Evolutionary conservation across 805 yeast species (phyloP).

Genomic region (Yarrowia sp.): DNA sequence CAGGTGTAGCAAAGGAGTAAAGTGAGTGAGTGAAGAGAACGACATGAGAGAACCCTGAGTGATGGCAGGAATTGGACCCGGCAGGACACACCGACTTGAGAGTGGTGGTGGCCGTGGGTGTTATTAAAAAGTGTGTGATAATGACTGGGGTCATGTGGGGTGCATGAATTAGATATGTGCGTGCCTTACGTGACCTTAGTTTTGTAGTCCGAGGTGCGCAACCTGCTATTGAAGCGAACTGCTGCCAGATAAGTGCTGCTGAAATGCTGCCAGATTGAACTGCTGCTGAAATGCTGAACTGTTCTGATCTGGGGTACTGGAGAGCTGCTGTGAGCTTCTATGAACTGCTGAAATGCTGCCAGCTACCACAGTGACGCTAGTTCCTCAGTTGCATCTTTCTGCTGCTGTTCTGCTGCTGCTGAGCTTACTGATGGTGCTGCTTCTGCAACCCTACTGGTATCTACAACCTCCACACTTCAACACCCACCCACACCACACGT

Average conservation of each 20-base stretch:
- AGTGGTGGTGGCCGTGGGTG: not conserved
- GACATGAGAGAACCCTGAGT: not conserved
- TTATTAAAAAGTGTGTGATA: not conserved
- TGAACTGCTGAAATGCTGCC: not conserved
- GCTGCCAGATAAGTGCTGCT: not conserved
- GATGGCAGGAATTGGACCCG: not conserved
- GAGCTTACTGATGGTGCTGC: not conserved
- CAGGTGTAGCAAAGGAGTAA: slow-evolving; percentile 37
- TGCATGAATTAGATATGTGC: slow-evolving; percentile 5
- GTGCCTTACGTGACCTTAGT: slow-evolving; percentile 1
- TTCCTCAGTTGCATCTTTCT: not conserved
- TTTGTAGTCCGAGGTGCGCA: not conserved
- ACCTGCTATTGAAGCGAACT: no score
- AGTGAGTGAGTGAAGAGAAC: slow-evolving; percentile 32
- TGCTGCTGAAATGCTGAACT: not conserved
- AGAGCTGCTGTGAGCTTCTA: not conserved
- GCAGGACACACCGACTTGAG: not conserved
- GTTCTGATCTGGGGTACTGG: not conserved
- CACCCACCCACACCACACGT: not conserved
- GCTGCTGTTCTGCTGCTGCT: not conserved
- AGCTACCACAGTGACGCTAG: no score
- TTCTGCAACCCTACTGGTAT: not conserved
- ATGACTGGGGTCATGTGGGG: slow-evolving; percentile 22
- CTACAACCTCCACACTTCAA: not conserved
- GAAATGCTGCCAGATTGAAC: not conserved